Evolutionary conservation across 768 basidiomycete genomes (phyloP), one percentile per base, ranked within the genome.

Genomic region (Ephemerocybe angulata): DNA sequence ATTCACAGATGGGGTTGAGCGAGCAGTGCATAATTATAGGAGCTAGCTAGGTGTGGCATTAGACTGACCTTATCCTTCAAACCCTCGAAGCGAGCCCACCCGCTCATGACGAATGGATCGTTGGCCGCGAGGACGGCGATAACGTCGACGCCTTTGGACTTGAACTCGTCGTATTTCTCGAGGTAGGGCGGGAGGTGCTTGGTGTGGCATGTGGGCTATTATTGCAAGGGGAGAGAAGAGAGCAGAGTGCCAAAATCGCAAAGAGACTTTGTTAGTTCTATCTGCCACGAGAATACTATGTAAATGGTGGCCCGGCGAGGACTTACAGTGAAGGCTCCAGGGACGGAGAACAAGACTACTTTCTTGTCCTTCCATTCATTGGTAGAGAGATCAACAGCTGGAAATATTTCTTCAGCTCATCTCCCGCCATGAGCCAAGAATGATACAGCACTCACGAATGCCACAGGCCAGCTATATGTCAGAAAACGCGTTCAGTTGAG

Each of bases 291-390:
- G n/a, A n/a, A n/a, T n/a, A n/a, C n/a, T n/a, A n/a, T n/a, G n/a
- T n/a, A n/a, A n/a, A n/a, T n/a, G n/a, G n/a, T n/a, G n/a, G n/a
- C n/a, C n/a, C 75, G 42, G 31, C 24, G 29, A 44, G 42, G 33
- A 63, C 84, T 56, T 58, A 89, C 88, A 15, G 88, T 88, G 74
- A 90, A 90, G 15, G 88, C 87, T 43, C 90, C 90, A 17, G 89
- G 90, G 30, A 90, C 87, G 54, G 87, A 75, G 67, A 92, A 78
- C 50, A 91, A 64, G 33, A 91, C 86, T 50, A 92, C 87, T 67
- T 87, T 88, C 76, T 92, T 92, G 64, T 84, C 85, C 68, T 85
- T 86, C 87, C 87, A 90, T 44, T 80, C 76, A 55, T 83, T 73
- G 25, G 82, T 88, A 35, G 69, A 71, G 58, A 89, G 70, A 37